Conservation (phyloP, 108 stramenopile genomes). For the Pseudonitzschia multiseries region DNA sequence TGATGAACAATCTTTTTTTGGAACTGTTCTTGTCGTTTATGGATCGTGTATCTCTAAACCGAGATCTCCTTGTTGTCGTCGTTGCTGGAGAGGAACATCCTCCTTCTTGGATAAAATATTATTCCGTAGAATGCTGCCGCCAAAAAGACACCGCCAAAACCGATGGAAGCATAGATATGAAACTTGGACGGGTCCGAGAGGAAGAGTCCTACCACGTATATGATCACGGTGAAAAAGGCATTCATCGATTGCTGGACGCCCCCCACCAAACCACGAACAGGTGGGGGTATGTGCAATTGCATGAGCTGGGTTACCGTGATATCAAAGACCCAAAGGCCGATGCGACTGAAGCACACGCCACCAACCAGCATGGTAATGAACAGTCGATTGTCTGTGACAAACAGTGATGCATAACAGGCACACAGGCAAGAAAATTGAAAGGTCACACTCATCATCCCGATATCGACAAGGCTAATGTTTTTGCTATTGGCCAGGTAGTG, state of each 20-base stretch:
- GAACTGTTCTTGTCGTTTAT: too few relatives aligned
- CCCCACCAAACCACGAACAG: slow-evolving; percentile 57
- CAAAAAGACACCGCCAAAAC: slow-evolving; percentile 47
- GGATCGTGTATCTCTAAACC: background rate
- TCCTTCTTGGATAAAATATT: slow-evolving; percentile 33
- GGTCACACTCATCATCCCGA: slow-evolving; percentile 58
- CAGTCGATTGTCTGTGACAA: slow-evolving; percentile 21
- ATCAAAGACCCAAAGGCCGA: slow-evolving; percentile 78
- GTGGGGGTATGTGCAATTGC: slow-evolving; percentile 54
- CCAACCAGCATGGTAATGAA: slow-evolving; percentile 46
- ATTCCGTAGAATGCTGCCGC: slow-evolving; percentile 39
- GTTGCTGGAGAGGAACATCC: background rate
- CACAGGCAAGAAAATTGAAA: slow-evolving; percentile 52
- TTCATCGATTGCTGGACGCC: slow-evolving; percentile 63
- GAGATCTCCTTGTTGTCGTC: background rate
- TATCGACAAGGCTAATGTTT: slow-evolving; percentile 28
- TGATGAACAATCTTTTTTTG: too few relatives aligned
- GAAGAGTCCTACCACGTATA: slow-evolving; percentile 52
- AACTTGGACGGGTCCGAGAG: slow-evolving; percentile 56
- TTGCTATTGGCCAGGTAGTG: slow-evolving; percentile 24
- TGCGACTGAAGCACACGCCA: slow-evolving; percentile 59
- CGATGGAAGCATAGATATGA: slow-evolving; percentile 36
- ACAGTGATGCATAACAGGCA: slow-evolving; percentile 37
- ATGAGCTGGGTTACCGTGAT: slow-evolving; percentile 64
- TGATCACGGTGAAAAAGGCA: slow-evolving; percentile 48